A percentile compares a stretch with the other conserved stretches of the same genome.
Evolutionary conservation across 331 rosid genomes (phyloP).

Genomic region (Telfairia occidentalis): DNA sequence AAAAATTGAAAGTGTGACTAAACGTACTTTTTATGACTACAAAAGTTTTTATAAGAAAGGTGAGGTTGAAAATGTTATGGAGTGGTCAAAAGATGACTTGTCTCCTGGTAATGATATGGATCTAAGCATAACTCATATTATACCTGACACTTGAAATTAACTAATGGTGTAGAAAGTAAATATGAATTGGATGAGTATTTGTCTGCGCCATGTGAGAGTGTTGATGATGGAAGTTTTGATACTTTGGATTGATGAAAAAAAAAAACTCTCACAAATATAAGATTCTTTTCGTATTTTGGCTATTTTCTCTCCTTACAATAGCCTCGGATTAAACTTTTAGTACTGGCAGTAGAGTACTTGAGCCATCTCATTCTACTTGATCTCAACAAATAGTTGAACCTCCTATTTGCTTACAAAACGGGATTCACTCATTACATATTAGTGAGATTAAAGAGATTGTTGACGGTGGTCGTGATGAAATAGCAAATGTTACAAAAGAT

Average conservation of each 20-base stretch:
- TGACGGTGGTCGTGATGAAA: not conserved
- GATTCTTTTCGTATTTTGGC: not conserved
- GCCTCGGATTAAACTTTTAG: not conserved
- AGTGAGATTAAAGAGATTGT: too few relatives aligned
- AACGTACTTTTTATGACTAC: not conserved
- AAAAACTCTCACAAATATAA: not conserved
- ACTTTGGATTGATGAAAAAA: not conserved
- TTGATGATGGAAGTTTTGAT: not conserved
- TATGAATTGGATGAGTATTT: not conserved
- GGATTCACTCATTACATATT: not conserved
- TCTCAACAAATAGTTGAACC: not conserved
- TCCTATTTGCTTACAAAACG: not conserved
- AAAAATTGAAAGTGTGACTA: not conserved
- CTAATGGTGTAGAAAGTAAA: not conserved
- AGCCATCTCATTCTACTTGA: not conserved
- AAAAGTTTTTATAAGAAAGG: not conserved
- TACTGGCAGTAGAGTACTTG: not conserved
- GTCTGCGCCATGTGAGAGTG: not conserved
- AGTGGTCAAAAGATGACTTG: not conserved
- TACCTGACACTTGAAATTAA: not conserved
- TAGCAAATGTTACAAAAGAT: not conserved
- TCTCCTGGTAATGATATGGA: too few relatives aligned
- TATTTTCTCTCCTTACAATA: not conserved
- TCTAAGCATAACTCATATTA: not conserved
- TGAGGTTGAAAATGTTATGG: not conserved